These are phyloP conservation scores for Aspergillus transmontanensis DNA, from an alignment of 2,329 filamentous ascomycete species.

Conservation along the genomic window DNA sequence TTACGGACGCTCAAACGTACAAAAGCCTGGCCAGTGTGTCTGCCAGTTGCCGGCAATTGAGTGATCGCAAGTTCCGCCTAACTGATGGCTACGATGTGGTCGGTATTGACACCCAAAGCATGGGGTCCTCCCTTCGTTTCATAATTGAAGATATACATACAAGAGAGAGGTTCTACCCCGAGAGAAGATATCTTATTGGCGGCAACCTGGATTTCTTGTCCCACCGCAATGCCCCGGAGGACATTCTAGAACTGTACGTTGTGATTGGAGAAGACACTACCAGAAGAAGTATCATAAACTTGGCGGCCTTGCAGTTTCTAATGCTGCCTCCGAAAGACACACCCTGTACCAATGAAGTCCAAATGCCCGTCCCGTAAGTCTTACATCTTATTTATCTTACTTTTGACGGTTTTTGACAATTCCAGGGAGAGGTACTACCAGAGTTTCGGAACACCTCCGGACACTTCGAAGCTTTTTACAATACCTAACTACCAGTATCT, in stretches of 20 bases:
- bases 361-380: conserved; percentile 6
- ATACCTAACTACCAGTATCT: conserved; percentile 14
- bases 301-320: conserved; percentile 2
- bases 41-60: conserved; percentile 12
- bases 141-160: conserved; percentile 16
- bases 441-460: neutral
- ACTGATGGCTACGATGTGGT: conserved; percentile 20
- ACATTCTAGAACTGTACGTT: conserved; percentile 8
- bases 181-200: too few species aligned
- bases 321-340: neutral
- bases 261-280: conserved; percentile 14
- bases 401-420: neutral
- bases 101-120: neutral
- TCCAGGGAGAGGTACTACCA: neutral
- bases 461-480: conserved; percentile 5
- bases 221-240: too few species aligned
- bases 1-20: conserved; percentile 19
- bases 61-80: conserved; percentile 14
- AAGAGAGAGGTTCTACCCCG: conserved; percentile 1
- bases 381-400: neutral
- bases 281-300: conserved; percentile 13
- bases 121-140: neutral
- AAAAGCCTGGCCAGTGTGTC: conserved; percentile 14
- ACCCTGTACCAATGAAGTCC: neutral
- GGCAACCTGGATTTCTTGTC: too few species aligned